Conservation (phyloP, 257 asterid species). For the Rhazya stricta region DNA sequence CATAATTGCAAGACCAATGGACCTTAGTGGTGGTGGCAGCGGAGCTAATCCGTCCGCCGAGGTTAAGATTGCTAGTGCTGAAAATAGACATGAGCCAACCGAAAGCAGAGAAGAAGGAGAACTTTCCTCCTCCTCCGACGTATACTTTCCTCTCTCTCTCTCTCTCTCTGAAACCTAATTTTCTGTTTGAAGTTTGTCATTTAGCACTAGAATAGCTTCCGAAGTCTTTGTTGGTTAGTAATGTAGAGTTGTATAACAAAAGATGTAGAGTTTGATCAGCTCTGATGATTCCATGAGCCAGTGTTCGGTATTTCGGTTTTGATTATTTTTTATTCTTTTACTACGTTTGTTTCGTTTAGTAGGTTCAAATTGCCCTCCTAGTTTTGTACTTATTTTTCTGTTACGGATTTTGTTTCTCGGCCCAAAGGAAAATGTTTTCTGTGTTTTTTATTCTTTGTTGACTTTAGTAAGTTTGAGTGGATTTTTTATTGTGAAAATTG, state of each 20-base stretch:
- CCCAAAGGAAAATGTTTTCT: not conserved
- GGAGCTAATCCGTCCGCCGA: slow-evolving; percentile 1
- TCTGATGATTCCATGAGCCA: not conserved
- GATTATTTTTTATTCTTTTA: not conserved
- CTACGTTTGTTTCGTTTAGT: not conserved
- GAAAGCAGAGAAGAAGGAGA: slow-evolving; percentile 46
- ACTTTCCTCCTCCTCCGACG: slow-evolving; percentile 28
- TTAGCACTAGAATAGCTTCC: not conserved
- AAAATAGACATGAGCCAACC: not conserved
- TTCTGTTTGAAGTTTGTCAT: not conserved
- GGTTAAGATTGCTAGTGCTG: not conserved
- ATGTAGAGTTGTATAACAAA: not conserved
- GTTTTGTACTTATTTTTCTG: not conserved
- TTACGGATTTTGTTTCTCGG: not conserved
- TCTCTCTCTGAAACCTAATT: not conserved
- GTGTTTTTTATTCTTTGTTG: slow-evolving; percentile 5
- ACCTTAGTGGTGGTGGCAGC: not conserved
- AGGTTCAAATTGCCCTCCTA: not conserved
- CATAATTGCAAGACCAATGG: not conserved
- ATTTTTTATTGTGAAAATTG: not conserved
- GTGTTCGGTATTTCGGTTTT: not conserved
- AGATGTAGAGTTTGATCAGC: not conserved
- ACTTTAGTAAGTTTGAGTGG: not conserved
- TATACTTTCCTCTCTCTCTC: not conserved
- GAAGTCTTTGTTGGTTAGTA: not conserved